Evolutionary conservation across 495 filamentous ascomycete genomes (phyloP).

Genomic region (Penicillium canariense): DNA sequence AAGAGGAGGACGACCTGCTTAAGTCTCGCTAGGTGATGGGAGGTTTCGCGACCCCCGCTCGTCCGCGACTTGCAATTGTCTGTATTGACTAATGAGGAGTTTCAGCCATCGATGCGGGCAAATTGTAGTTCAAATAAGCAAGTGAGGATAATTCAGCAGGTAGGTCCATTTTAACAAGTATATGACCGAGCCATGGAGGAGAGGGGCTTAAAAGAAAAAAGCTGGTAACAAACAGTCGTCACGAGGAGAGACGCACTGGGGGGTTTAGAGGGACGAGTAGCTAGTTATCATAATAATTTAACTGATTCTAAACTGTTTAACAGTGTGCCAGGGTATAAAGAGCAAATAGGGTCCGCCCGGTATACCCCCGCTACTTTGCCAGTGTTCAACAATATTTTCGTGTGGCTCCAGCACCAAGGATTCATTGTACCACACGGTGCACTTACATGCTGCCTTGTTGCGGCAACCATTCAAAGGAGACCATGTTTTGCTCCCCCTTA

Average conservation of each 20-base stretch:
- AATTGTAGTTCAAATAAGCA: too few relatives aligned
- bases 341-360: not conserved
- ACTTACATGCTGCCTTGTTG: not conserved
- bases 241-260: not conserved
- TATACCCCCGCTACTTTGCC: not conserved
- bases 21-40: too few relatives aligned
- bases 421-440: not conserved
- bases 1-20: not conserved
- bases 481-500: not conserved
- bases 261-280: too few relatives aligned
- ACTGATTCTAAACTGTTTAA: too few relatives aligned
- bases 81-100: not conserved
- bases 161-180: too few relatives aligned
- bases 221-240: not conserved
- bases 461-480: not conserved
- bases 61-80: not conserved
- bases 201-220: not conserved
- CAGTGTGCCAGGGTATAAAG: too few relatives aligned
- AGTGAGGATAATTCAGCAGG: too few relatives aligned
- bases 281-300: too few relatives aligned
- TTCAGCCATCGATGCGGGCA: not conserved
- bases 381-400: not conserved
- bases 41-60: not conserved
- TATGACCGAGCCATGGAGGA: too few relatives aligned
- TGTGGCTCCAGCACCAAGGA: not conserved